These are phyloP conservation scores for Aspergillus eucalypticola DNA, from an alignment of 2,329 filamentous ascomycete species.

Conservation along the genomic window DNA sequence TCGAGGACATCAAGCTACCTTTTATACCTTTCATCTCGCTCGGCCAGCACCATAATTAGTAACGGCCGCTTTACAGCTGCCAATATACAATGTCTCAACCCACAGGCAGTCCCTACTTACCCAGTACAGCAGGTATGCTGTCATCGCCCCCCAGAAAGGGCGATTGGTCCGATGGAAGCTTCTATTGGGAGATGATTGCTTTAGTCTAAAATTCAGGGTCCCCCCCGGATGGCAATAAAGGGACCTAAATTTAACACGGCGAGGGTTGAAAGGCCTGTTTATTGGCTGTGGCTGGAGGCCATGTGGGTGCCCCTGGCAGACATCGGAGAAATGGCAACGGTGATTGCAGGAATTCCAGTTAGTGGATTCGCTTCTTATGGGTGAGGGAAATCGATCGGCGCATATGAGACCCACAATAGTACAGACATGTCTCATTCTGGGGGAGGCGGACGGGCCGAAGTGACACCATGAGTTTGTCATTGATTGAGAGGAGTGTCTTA, in stretches of 20 bases:
- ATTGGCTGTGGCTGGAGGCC: not conserved
- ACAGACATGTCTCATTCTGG: not conserved
- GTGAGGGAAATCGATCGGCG: not conserved
- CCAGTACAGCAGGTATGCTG: not conserved
- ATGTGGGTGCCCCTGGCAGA: not conserved
- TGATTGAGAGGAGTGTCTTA: not conserved
- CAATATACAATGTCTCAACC: not conserved
- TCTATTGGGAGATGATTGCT: not conserved
- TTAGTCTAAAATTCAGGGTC: not conserved
- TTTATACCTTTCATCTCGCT: not conserved
- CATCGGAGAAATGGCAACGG: not conserved
- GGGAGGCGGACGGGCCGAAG: not conserved
- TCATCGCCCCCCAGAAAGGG: not conserved
- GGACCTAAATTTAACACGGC: not conserved
- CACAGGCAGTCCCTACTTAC: not conserved
- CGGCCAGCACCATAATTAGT: not conserved
- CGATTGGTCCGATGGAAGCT: not conserved
- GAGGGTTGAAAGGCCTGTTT: not conserved
- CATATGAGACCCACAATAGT: not conserved
- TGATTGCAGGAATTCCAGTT: not conserved
- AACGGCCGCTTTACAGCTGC: not conserved
- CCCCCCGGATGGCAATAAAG: not conserved
- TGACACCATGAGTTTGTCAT: not conserved
- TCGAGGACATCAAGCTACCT: not conserved
- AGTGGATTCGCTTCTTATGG: too few species aligned